Evolutionary conservation across 1,139 yeast genomes (phyloP), one percentile per base, ranked within the genome.

Genomic region (Candida sanyaensis): DNA sequence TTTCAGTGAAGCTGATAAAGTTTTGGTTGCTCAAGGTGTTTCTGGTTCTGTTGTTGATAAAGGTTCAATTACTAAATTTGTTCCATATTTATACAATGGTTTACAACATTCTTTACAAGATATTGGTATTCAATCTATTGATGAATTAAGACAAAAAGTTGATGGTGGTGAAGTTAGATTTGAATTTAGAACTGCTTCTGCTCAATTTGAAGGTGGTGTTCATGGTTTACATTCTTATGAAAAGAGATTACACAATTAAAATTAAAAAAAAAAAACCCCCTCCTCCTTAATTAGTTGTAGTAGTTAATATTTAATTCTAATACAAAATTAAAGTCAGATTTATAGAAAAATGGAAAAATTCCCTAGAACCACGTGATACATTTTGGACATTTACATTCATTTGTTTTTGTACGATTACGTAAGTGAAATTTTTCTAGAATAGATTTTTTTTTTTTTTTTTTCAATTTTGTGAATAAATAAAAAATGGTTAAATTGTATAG

Each of bases 61-160:
- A 72, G 99, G 99, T 62, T 91, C 98, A 37, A 80, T 93, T 66
- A 83, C 84, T 69, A 93, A 93, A 77, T 93, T 91, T 67, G 77
- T 93, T 58, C 99, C 99, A 56, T 93, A 93, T 79, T 78, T 93
- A 71, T 86, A 78, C 82, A 86, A 88, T 61, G 99, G 99, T 71
- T 81, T 93, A 67, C 98, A 93, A 80, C 99, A 93, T 73, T 92
- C 99, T 67, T 88, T 96, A 69, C 99, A 93, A 80, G 99, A 93
- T 69, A 89, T 95, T 71, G 99, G 99, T 74, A 86, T 88, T 55
- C 64, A 68, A 61, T 84, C 96, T 42, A 69, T 88, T 60, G 66
- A 62, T 13, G 84, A 75, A 47, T 81, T 93, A 71, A 87, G 88
- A 67, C 71, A 72, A 50, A 72, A 77, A 47, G 95, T 89, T 52